Percentiles rank a stretch among this genome's conserved stretches.
Conservation (phyloP, 805 yeast species). For the Spencermartinsiella europaea region DNA sequence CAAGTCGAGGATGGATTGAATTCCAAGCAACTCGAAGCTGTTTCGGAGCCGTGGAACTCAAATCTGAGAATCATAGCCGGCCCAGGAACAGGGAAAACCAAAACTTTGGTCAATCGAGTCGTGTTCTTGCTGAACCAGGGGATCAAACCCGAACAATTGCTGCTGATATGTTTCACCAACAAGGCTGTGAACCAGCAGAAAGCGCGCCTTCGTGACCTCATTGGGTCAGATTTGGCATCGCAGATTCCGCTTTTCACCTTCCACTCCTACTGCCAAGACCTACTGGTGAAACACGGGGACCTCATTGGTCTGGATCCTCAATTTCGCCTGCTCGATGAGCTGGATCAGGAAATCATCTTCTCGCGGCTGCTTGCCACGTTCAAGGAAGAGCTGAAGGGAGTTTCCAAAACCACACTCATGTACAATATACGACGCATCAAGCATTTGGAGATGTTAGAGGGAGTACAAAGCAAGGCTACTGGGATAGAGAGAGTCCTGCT, state of each 20-base stretch:
- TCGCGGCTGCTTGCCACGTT: not conserved
- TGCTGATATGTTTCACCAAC: constrained; percentile 89
- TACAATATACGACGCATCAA: not conserved
- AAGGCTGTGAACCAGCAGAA: constrained; percentile 85
- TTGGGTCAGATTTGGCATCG: constrained; percentile 34
- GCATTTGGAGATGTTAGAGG: not conserved
- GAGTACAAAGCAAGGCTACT: not conserved
- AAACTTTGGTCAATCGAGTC: constrained; percentile 72
- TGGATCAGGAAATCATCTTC: constrained; percentile 12
- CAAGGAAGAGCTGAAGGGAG: not conserved
- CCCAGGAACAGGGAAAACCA: constrained; percentile 76
- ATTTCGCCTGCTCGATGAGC: constrained; percentile 11
- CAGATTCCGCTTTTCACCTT: constrained; percentile 74
- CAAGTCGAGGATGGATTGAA: constrained; percentile 7
- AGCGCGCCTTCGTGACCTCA: constrained; percentile 43
- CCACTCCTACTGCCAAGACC: constrained; percentile 71
- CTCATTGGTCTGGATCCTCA: constrained; percentile 41
- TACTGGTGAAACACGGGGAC: constrained; percentile 51
- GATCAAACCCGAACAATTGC: constrained; percentile 56
- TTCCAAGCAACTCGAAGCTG: constrained; percentile 16
- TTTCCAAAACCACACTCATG: not conserved
- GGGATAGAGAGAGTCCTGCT: not conserved
- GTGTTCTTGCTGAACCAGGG: constrained; percentile 51
- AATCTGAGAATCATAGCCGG: constrained; percentile 53
- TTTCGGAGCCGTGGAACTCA: constrained; percentile 6